Evolutionary conservation across 768 basidiomycete genomes (phyloP).

Genomic region (Mycena vitilis): DNA sequence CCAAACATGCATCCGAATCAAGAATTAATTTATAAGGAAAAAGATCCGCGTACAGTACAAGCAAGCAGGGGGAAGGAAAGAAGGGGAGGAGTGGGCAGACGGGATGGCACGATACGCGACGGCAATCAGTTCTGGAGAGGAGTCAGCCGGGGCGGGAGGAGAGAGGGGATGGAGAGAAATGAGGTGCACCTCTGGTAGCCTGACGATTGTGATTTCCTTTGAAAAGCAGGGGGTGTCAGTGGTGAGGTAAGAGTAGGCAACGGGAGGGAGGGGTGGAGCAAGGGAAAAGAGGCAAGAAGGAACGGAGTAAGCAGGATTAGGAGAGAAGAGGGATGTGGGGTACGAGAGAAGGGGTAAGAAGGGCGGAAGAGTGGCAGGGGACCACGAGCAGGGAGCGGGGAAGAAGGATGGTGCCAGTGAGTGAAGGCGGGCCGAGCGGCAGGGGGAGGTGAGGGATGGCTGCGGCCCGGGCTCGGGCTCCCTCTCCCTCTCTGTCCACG

Average conservation of each 20-base stretch:
- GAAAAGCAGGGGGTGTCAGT: neutral
- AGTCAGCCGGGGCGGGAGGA: neutral
- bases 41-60: slow-evolving; percentile 31
- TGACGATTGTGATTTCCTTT: slow-evolving; percentile 89
- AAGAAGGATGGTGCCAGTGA: slow-evolving; percentile 18
- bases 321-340: neutral
- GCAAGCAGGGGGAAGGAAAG: neutral
- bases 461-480: too few species aligned
- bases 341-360: too few species aligned
- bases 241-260: neutral
- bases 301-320: too few species aligned
- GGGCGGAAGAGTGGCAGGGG: slow-evolving; percentile 27
- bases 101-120: too few species aligned
- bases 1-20: slow-evolving; percentile 1
- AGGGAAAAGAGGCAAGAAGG: neutral
- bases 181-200: slow-evolving; percentile 82
- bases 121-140: slow-evolving; percentile 17
- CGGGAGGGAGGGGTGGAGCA: neutral
- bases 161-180: neutral
- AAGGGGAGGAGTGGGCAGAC: neutral
- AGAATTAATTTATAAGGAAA: slow-evolving; percentile 23
- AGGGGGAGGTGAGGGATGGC: too few species aligned
- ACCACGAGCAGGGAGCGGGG: neutral
- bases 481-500: too few species aligned
- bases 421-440: too few species aligned